These are phyloP conservation scores for Pichia exigua DNA, from an alignment of 805 yeast genomes.

Conservation along the genomic window DNA sequence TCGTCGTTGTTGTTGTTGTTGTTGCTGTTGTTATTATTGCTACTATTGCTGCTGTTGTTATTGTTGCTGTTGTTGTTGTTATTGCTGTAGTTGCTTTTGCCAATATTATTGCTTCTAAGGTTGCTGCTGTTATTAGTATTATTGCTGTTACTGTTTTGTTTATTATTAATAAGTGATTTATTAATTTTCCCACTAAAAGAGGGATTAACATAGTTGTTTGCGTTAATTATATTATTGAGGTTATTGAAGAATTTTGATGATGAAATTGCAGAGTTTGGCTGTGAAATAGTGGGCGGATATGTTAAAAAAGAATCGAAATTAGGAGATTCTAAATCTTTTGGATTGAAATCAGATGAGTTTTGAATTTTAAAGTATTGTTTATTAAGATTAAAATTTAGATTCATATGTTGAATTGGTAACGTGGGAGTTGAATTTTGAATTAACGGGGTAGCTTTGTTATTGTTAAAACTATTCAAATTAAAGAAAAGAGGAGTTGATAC, in stretches of 20 bases:
- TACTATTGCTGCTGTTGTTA: background rate
- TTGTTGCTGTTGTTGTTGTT: background rate
- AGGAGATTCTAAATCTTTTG: conserved; percentile 2
- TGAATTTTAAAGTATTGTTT: background rate
- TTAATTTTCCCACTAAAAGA: background rate
- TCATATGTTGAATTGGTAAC: conserved; percentile 4
- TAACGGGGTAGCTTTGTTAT: background rate
- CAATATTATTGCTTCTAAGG: background rate
- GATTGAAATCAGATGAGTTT: background rate
- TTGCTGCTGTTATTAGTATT: background rate
- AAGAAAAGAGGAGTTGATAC: background rate
- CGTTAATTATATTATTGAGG: background rate
- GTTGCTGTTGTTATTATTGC: background rate
- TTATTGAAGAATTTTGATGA: background rate
- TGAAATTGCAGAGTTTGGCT: background rate
- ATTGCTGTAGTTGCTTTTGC: background rate
- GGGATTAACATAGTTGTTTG: background rate
- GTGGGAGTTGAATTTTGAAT: conserved; percentile 3
- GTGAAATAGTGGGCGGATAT: conserved; percentile 3
- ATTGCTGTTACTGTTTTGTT: background rate
- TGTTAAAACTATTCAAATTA: background rate
- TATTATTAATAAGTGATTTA: background rate
- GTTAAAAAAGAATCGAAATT: conserved; percentile 8
- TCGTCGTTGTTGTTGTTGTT: background rate
- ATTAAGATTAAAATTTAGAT: background rate